Conservation (phyloP, 2,329 filamentous ascomycete genomes). For the Penicillium italicum region DNA sequence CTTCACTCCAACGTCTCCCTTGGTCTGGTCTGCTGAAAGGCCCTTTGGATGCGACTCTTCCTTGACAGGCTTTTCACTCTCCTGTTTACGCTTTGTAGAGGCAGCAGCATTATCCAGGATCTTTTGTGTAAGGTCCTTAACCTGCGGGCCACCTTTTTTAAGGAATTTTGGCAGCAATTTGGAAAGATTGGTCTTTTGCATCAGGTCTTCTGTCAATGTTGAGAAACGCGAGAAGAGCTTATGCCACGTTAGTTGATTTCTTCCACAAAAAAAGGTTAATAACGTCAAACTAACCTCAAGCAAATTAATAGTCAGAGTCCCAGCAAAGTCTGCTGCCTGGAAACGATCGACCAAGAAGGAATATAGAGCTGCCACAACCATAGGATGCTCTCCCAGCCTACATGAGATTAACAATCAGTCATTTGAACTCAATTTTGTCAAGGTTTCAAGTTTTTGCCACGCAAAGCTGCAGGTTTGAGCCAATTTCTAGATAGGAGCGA, state of each 20-base stretch:
- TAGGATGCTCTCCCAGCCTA: conserved; percentile 50
- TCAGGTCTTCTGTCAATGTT: conserved; percentile 55
- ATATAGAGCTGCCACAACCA: conserved; percentile 46
- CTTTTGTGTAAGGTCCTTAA: conserved; percentile 54
- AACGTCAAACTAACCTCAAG: conserved; percentile 41
- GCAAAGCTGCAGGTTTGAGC: neutral
- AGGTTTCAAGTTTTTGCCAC: neutral
- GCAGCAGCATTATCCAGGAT: conserved; percentile 50
- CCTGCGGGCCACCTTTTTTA: conserved; percentile 57
- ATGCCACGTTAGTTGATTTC: conserved; percentile 23
- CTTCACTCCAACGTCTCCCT: conserved; percentile 33
- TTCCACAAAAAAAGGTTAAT: neutral
- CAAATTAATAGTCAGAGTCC: conserved; percentile 43
- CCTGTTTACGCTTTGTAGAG: conserved; percentile 44
- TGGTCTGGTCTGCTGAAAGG: conserved; percentile 16
- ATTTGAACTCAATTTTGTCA: conserved; percentile 8
- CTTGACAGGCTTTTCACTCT: conserved; percentile 36
- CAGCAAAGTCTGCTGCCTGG: conserved; percentile 47
- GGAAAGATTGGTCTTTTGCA: conserved; percentile 58
- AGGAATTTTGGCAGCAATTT: conserved; percentile 56
- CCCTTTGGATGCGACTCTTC: conserved; percentile 32
- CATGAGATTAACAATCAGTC: conserved; percentile 28
- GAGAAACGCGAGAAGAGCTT: conserved; percentile 54
- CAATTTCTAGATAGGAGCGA: conserved; percentile 3
- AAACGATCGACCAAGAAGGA: conserved; percentile 50